Percentiles rank a stretch among this genome's conserved stretches.
These are phyloP conservation scores for Sporothrix variecibatus DNA, from an alignment of 2,329 filamentous ascomycete species.

Conservation along the genomic window DNA sequence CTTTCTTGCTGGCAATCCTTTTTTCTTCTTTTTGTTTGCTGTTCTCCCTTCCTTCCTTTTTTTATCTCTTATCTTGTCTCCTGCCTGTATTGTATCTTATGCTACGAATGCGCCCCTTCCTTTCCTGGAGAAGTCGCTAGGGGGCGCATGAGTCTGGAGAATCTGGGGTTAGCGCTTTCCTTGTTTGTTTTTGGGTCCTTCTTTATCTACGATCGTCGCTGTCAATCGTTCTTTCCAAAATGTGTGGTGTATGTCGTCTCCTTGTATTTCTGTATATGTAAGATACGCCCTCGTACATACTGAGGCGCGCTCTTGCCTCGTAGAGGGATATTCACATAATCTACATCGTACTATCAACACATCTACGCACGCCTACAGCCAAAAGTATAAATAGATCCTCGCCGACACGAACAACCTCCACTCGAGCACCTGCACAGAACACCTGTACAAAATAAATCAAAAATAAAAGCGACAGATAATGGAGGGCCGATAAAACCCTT, in stretches of 20 bases:
- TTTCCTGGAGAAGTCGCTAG: conserved; percentile 9
- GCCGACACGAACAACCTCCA: not conserved
- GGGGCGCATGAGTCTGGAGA: conserved; percentile 21
- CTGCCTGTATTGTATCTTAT: too few relatives aligned
- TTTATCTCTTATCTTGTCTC: not conserved
- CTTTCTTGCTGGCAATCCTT: not conserved
- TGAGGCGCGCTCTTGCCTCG: not conserved
- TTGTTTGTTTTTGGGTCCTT: not conserved
- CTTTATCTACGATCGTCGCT: not conserved
- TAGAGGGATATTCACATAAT: not conserved
- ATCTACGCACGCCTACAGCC: not conserved
- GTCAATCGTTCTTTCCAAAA: not conserved
- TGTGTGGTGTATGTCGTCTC: not conserved
- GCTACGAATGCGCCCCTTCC: not conserved
- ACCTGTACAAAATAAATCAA: not conserved
- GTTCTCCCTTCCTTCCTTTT: not conserved
- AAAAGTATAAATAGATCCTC: not conserved
- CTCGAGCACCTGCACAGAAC: not conserved
- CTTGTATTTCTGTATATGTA: not conserved
- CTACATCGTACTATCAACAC: not conserved
- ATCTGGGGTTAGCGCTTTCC: conserved; percentile 16
- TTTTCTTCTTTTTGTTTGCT: not conserved
- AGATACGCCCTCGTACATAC: not conserved
- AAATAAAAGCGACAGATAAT: not conserved
- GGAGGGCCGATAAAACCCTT: conserved; percentile 3